Conservation (phyloP, 306 rosid species). For the Sophora flavescens region DNA sequence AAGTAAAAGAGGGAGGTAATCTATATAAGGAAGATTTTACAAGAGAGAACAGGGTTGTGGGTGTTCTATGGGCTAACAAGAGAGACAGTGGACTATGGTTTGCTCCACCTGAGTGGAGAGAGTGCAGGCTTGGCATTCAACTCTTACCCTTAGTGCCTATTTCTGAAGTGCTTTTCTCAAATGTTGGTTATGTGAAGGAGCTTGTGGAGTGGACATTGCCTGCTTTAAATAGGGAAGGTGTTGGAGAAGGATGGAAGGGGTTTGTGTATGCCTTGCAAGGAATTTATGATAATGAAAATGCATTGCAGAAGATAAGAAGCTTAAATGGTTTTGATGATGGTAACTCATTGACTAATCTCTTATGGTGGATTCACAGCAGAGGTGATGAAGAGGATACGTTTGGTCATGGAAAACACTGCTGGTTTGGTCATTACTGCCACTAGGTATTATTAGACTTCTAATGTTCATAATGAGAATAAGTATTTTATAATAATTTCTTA, state of each 20-base stretch:
- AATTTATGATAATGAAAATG: constrained; percentile 61
- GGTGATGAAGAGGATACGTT: constrained; percentile 42
- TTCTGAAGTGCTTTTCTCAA: constrained; percentile 50
- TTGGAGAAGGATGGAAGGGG: constrained; percentile 84
- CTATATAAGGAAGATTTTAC: constrained; percentile 61
- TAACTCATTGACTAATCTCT: constrained; percentile 70
- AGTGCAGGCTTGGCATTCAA: constrained; percentile 86
- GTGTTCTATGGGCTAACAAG: constrained; percentile 86
- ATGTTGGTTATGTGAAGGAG: constrained; percentile 61
- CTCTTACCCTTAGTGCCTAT: constrained; percentile 67
- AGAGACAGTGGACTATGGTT: constrained; percentile 88
- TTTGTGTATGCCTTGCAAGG: constrained; percentile 80
- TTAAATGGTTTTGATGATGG: constrained; percentile 82
- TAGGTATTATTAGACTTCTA: constrained; percentile 42
- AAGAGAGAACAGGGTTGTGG: constrained; percentile 70
- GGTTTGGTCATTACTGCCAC: constrained; percentile 53
- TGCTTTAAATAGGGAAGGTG: constrained; percentile 67
- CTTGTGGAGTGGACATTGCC: constrained; percentile 87
- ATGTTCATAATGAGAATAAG: not conserved
- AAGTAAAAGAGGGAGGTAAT: constrained; percentile 58
- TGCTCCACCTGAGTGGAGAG: constrained; percentile 82
- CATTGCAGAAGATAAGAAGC: constrained; percentile 57
- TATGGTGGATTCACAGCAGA: constrained; percentile 96
- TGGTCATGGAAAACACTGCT: constrained; percentile 50
- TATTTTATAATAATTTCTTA: not conserved